Base-by-base conservation (phyloP, 2,329 filamentous ascomycete genomes). In the Arthroderma sp. region DNA sequence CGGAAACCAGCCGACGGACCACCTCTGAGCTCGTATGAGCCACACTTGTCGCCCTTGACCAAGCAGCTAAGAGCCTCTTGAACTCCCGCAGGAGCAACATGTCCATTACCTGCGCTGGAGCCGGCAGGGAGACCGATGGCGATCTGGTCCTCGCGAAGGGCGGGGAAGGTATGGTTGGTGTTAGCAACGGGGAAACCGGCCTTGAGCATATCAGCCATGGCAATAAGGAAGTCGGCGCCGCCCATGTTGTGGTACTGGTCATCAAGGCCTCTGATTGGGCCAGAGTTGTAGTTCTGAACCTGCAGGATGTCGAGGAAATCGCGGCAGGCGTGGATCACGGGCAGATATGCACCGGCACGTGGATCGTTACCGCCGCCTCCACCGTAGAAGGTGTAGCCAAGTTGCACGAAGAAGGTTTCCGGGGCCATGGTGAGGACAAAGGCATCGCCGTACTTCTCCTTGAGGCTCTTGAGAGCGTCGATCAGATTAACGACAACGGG, bases 271-370 rank as follows among this genome's bases (percentile, higher is more conserved):
- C 29, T 44, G 6, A 44, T 44, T n/a, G 42, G 42, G 36, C 42
- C 42, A 5, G 42, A 44, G 42, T 44, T 44, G 42, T 44, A 44
- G 36, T 44, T 44, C 42, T 44, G 42, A 7, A 44, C 42, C 42
- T 44, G 42, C 34, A 44, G 42, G 36, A 44, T 36, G 6, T 27
- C 32, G 32, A 44, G 36, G 42, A 38, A 33, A 29, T 44, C 36
- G 11, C 42, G 42, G 34, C 38, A 31, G 34, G 42, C 42, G 29
- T 44, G 42, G 42, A 44, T 44, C n/a, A 44, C 42, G 36, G 42
- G 42, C 10, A 44, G 42, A 31, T 44, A 44, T 33, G 42, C 29
- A 22, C 42, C 42, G 9, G 34, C 42, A 3, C 42, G 34, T 7
- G 28, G 6, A 22, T 44, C 42, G 42, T 30, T 31, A 34, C 42